Conservation (phyloP, 805 yeast species). For the Yarrowia divulgata region DNA sequence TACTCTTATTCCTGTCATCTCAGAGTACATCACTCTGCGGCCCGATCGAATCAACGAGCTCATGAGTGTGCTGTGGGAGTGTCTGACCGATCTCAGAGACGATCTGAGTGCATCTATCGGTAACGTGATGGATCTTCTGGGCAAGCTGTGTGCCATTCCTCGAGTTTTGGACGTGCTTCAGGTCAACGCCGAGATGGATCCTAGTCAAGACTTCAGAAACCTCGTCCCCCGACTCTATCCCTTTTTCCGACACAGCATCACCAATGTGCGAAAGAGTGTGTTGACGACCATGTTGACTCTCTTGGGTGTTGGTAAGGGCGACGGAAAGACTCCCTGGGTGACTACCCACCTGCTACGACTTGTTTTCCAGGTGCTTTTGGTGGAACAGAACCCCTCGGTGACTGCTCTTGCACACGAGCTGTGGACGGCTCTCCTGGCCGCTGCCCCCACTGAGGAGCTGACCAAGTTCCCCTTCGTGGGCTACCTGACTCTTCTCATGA, state of each 20-base stretch:
- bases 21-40: conserved; percentile 77
- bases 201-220: conserved; percentile 65
- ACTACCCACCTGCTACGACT: conserved; percentile 75
- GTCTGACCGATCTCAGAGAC: conserved; percentile 82
- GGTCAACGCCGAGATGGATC: conserved; percentile 60
- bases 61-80: conserved; percentile 84
- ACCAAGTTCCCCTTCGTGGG: conserved; percentile 44
- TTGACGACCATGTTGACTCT: conserved; percentile 81
- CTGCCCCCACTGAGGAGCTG: conserved; percentile 42
- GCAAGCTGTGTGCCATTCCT: conserved; percentile 82
- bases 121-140: conserved; percentile 91
- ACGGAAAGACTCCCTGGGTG: conserved; percentile 69
- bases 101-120: conserved; percentile 95
- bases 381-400: conserved; percentile 86
- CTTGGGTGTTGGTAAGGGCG: conserved; percentile 55
- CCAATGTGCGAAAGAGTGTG: conserved; percentile 89
- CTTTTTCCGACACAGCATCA: conserved; percentile 89
- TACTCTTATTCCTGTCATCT: conserved; percentile 86
- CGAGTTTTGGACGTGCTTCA: conserved; percentile 78
- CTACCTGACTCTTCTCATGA: conserved; percentile 69
- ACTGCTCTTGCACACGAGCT: conserved; percentile 67
- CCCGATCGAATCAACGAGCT: conserved; percentile 56
- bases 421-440: conserved; percentile 60
- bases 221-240: conserved; percentile 93
- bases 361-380: conserved; percentile 82